These are phyloP conservation scores for Leishmania guyanensis DNA, from an alignment of 208 protist species.

Conservation along the genomic window DNA sequence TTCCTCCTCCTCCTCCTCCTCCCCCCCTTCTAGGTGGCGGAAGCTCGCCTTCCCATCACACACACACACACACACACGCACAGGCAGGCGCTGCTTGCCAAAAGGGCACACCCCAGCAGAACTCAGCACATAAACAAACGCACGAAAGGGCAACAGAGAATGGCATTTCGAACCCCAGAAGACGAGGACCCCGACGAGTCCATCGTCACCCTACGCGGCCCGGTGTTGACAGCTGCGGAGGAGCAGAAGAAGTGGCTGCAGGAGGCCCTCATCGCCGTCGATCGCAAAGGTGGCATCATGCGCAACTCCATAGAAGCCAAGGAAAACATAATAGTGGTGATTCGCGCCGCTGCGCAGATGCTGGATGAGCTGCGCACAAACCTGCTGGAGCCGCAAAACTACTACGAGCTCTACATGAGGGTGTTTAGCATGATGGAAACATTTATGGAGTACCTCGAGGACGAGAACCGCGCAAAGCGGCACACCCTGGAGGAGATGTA, in stretches of 20 bases:
- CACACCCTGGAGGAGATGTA: slow-evolving; percentile 93
- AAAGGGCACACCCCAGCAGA: neutral
- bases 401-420: slow-evolving; percentile 98
- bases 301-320: slow-evolving; percentile 69
- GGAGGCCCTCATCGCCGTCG: slow-evolving; percentile 73
- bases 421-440: slow-evolving; percentile 92
- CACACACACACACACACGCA: neutral
- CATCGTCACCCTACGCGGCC: slow-evolving; percentile 54
- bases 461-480: slow-evolving; percentile 54
- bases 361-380: slow-evolving; percentile 95
- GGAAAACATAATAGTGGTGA: slow-evolving; percentile 34
- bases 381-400: slow-evolving; percentile 95
- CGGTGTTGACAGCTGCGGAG: slow-evolving; percentile 81
- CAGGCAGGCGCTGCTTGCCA: neutral
- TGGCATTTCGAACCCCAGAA: slow-evolving; percentile 24
- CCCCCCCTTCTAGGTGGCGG: neutral
- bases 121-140: neutral
- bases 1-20: neutral
- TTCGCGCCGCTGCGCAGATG: slow-evolving; percentile 85
- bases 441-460: slow-evolving; percentile 89
- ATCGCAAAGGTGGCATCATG: slow-evolving; percentile 76
- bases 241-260: slow-evolving; percentile 93
- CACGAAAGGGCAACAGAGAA: neutral
- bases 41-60: neutral
- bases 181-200: slow-evolving; percentile 1